Evolutionary conservation across 164 flowering plant genomes (phyloP).

Genomic region (Magnolia officinalis): DNA sequence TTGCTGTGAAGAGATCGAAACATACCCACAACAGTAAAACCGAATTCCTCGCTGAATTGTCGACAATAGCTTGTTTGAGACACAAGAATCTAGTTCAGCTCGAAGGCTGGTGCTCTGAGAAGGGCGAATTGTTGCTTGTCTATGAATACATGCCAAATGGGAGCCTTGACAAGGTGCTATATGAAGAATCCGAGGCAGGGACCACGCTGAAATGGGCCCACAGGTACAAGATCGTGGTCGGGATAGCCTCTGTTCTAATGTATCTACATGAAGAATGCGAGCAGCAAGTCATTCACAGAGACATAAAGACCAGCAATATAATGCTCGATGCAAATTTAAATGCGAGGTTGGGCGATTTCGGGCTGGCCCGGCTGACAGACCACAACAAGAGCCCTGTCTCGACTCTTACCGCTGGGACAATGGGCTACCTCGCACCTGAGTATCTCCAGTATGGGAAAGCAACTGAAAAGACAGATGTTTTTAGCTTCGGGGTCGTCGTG

Average conservation of each 20-base stretch:
- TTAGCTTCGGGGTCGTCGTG: constrained; percentile 80
- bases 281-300: constrained; percentile 90
- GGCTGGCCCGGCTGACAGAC: constrained; percentile 84
- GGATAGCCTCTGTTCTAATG: constrained; percentile 70
- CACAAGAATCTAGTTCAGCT: constrained; percentile 87
- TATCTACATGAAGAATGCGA: constrained; percentile 91
- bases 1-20: constrained; percentile 37
- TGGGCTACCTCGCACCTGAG: constrained; percentile 95
- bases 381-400: constrained; percentile 90
- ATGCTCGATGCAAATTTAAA: constrained; percentile 69
- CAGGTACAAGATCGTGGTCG: constrained; percentile 61
- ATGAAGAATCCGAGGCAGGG: constrained; percentile 37
- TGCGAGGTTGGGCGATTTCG: constrained; percentile 83
- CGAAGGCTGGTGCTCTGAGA: constrained; percentile 93
- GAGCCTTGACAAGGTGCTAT: constrained; percentile 64
- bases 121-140: constrained; percentile 77
- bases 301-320: constrained; percentile 80
- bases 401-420: constrained; percentile 88
- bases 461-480: constrained; percentile 86
- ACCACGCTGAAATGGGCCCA: constrained; percentile 48
- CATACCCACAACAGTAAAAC: constrained; percentile 67
- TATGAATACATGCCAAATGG: constrained; percentile 91
- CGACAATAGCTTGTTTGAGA: constrained; percentile 75
- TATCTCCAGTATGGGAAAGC: constrained; percentile 93
- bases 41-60: constrained; percentile 72